phyloP scores from a whole-genome alignment of 345 rosid species.

The Cardamine chenopodiifolia region DNA sequence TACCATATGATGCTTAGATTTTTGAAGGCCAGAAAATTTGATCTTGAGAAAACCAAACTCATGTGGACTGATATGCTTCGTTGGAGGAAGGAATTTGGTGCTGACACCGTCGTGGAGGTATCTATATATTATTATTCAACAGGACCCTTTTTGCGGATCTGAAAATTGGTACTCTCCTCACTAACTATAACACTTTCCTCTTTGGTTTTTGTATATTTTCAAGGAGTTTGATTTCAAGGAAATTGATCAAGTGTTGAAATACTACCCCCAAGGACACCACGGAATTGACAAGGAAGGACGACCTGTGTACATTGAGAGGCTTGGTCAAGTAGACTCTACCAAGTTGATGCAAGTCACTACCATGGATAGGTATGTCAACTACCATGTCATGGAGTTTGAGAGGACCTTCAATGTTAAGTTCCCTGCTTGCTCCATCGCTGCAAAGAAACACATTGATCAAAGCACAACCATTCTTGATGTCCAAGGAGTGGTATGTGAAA shows the following conservation, averaged over 20 bases:
- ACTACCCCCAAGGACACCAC: conserved; percentile 94
- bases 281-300: conserved; percentile 93
- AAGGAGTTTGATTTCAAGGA: conserved; percentile 87
- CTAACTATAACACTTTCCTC: not conserved
- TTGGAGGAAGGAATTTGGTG: conserved; percentile 90
- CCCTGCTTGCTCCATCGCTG: conserved; percentile 90
- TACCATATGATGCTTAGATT: conserved; percentile 92
- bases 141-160: not conserved
- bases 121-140: not conserved
- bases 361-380: conserved; percentile 86
- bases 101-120: conserved; percentile 78
- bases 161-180: not conserved
- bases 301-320: conserved; percentile 89
- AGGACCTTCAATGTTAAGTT: conserved; percentile 74
- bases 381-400: conserved; percentile 95
- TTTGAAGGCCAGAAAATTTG: conserved; percentile 92
- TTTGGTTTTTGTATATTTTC: conserved; percentile 9
- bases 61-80: conserved; percentile 94
- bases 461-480: conserved; percentile 97
- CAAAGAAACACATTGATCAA: conserved; percentile 85
- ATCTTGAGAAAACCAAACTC: conserved; percentile 80
- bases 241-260: conserved; percentile 59
- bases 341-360: conserved; percentile 94
- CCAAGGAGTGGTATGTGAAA: conserved; percentile 88
- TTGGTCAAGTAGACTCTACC: conserved; percentile 79